Base-by-base conservation (phyloP, 441 rosid genomes). In the Raphanus hybrid region DNA sequence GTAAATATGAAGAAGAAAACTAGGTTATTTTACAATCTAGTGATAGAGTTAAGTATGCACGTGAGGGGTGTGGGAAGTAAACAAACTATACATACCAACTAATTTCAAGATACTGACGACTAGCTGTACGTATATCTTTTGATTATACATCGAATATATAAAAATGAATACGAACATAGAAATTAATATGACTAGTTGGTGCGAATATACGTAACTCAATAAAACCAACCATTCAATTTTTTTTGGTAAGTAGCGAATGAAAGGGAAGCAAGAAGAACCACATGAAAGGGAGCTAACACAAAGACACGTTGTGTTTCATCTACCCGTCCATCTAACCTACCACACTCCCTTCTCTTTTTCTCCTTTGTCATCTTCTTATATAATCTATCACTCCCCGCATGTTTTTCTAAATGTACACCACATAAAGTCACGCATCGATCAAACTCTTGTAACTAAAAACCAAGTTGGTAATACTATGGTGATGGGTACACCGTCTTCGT, bases 271-370 rank as follows among this genome's bases (percentile, higher is more conserved):
- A 77, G 54, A 54, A 75, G 68, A 77, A 67, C 80, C 80, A 71
- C 78, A 73, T 6, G 74, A 68, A 78, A 52, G 34, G 23, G 20
- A 3, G 55, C 58, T 79, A 79, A 65, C 69, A 34, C 43, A 67
- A 0, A 26, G 23, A 65, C 85, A 76, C 85, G 85, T 79, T 68
- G 59, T 14, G 6, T 68, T 52, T 64, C 76, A 82, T 71, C 81
- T 73, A 57, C 83, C 85, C 83, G 81, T 74, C 81, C 75, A 73
- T 76, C 64, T 7, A 80, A 79, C 83, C 85, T 77, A 83, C 74
- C 83, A 69, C 82, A 65, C 60, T 26, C 64, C 7, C 58, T 12
- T 4, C 12, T 12, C 48, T 64, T 41, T 23, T 34, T 23, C 15
- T 14, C 34, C 11, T 10, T 66, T 65, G 18, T 70, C 18, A 2